phyloP scores from a whole-genome alignment of 2,329 filamentous ascomycete genomes.

The Nectriaceae sp. region DNA sequence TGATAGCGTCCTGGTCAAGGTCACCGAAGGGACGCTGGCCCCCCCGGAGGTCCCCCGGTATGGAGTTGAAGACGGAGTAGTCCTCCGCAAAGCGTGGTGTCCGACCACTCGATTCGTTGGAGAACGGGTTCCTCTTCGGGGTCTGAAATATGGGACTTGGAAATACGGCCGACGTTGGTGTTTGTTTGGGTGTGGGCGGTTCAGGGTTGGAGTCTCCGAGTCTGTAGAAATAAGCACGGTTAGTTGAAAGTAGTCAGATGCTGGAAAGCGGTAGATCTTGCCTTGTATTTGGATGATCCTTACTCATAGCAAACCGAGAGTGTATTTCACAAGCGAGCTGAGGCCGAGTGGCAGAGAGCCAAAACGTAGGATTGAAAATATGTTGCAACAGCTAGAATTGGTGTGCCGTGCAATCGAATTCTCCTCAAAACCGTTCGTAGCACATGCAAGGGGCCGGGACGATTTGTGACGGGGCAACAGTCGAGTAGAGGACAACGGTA shows the following conservation, averaged over 20 bases:
- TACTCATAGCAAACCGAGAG: conserved; percentile 60
- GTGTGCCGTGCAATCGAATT: too few relatives aligned
- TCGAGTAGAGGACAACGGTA: too few relatives aligned
- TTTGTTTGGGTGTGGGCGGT: conserved; percentile 60
- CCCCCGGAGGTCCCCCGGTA: conserved; percentile 58
- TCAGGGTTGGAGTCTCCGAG: conserved; percentile 66
- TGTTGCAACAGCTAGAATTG: too few relatives aligned
- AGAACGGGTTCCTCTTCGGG: conserved; percentile 49
- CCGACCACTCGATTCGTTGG: conserved; percentile 50
- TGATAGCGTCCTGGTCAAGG: conserved; percentile 41
- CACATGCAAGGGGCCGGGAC: too few relatives aligned
- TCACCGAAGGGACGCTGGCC: conserved; percentile 48
- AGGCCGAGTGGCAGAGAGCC: conserved; percentile 13
- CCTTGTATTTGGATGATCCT: conserved; percentile 59
- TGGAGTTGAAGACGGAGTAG: conserved; percentile 66
- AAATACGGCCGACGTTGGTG: conserved; percentile 54
- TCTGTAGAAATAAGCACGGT: conserved; percentile 44
- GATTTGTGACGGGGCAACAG: too few relatives aligned
- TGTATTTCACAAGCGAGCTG: conserved; percentile 27
- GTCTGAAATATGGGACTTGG: conserved; percentile 60
- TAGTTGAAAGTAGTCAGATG: conserved; percentile 29
- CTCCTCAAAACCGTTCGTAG: too few relatives aligned
- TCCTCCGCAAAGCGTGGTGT: conserved; percentile 66
- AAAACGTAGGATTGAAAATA: too few relatives aligned
- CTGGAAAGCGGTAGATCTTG: conserved; percentile 32